phyloP scores from a whole-genome alignment of 2,329 filamentous ascomycete genomes.

The Aschersonia sp. region DNA sequence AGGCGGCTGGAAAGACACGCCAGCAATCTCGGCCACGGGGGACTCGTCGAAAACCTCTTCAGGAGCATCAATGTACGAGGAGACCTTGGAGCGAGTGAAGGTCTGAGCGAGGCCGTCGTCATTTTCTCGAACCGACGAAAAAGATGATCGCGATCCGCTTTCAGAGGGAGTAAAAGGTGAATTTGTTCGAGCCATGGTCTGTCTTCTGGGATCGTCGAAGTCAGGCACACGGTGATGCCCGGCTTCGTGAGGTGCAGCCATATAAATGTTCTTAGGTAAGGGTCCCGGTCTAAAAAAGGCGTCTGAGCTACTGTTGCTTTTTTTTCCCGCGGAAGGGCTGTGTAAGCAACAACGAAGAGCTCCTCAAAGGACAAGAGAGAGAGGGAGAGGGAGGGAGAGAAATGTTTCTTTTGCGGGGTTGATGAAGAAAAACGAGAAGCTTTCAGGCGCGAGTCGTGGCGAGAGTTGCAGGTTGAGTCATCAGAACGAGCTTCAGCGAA shows the following conservation, averaged over 20 bases:
- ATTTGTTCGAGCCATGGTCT: constrained; percentile 21
- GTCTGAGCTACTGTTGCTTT: no score
- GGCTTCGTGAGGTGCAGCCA: constrained; percentile 13
- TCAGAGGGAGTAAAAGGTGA: constrained; percentile 24
- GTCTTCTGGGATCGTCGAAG: constrained; percentile 20
- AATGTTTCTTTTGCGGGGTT: no score
- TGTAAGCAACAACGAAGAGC: no score
- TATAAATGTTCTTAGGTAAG: constrained; percentile 7
- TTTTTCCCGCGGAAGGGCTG: no score
- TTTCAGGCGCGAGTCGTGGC: neutral
- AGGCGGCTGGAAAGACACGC: constrained; percentile 33
- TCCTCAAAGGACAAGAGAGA: no score
- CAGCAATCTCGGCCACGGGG: constrained; percentile 25
- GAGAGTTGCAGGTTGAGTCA: neutral
- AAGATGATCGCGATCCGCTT: constrained; percentile 35
- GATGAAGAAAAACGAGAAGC: no score
- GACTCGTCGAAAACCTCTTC: constrained; percentile 39
- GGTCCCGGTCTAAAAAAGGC: no score
- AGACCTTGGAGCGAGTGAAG: constrained; percentile 49
- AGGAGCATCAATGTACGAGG: constrained; percentile 35
- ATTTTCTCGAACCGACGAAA: constrained; percentile 48
- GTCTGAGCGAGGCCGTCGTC: constrained; percentile 45
- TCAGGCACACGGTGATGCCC: constrained; percentile 14
- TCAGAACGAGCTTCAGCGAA: neutral
- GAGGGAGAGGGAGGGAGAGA: no score